Evolutionary conservation across 306 rosid genomes (phyloP), one percentile per base, ranked within the genome.

Genomic region (Cicer yamashitae): DNA sequence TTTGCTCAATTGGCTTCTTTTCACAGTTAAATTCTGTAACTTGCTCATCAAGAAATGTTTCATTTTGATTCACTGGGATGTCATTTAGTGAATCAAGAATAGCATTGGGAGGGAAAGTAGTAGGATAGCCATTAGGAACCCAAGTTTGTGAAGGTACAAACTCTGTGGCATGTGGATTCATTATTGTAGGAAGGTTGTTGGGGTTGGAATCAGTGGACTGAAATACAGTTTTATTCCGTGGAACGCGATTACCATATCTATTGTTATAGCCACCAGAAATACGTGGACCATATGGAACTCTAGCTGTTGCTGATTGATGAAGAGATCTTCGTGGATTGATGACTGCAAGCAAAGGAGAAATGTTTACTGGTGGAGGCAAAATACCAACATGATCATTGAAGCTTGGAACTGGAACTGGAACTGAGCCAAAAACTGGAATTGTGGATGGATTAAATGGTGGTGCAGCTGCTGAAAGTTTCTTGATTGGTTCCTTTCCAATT

Each of bases 201-300:
- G 88, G 92, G 86, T 79, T 89, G 22, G 90, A 91, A 70, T 94
- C 97, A 6, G 77, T 77, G 13, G 84, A 52, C 12, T 68, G 87
- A 56, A 82, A 89, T 77, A 61, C 75, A 50, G 70, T 77, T 85
- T 92, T 94, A 76, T 73, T 88, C 11, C 93, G 93, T 7, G 93
- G 94, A 87, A 82, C 84, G 56, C 96, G 92, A 51, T 79, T 89
- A 75, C 96, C 96, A 45, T 91, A 85, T 30, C 34, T 41, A 81
- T 97, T 79, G 74, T 90, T 94, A 79, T 85, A 89, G 79, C 96
- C 89, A 73, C 98, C 97, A 43, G 97, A 92, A 61, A 94, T 79
- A 54, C 99, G 85, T 57, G 99, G 99, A 78, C 99, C 99, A 60
- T 91, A 94, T 15, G 99, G 99, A 65, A 94, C 97, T 74, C 97